These are phyloP conservation scores for Nepenthes alata DNA, from an alignment of 179 eudicot species.

Conservation along the genomic window DNA sequence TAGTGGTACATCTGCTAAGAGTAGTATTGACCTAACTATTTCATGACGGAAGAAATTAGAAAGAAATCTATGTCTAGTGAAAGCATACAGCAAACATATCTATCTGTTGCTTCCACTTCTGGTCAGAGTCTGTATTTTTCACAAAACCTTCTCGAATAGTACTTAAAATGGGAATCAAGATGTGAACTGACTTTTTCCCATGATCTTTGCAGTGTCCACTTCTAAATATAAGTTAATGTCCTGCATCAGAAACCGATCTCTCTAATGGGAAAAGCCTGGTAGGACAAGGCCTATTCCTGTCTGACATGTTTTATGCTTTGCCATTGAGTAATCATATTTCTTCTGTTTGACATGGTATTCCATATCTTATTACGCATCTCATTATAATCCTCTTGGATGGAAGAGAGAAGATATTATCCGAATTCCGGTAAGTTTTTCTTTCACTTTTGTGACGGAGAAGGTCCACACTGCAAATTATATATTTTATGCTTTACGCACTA, in stretches of 20 bases:
- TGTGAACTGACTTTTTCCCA: constrained; percentile 8
- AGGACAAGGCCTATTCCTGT: constrained; percentile 5
- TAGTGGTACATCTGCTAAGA: too few species aligned
- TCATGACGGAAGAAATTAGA: too few species aligned
- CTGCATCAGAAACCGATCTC: constrained; percentile 66
- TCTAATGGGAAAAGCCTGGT: constrained; percentile 72
- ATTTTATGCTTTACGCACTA: too few species aligned
- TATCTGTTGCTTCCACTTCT: too few species aligned
- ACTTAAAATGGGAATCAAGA: constrained; percentile 2
- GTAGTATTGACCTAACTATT: too few species aligned
- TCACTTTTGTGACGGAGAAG: not conserved
- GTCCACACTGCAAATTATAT: too few species aligned
- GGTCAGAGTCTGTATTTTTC: too few species aligned
- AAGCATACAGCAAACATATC: too few species aligned
- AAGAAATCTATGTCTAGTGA: too few species aligned
- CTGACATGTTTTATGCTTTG: too few species aligned
- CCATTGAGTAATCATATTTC: too few species aligned
- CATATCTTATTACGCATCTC: constrained; percentile 8
- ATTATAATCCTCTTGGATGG: constrained; percentile 90
- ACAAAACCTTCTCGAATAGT: not conserved
- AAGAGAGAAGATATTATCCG: constrained; percentile 65
- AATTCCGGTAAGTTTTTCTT: constrained; percentile 64
- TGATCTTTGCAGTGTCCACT: constrained; percentile 69
- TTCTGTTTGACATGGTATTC: constrained; percentile 1
- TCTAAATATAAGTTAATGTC: constrained; percentile 83